Evolutionary conservation across 75 land plant species (phyloP).

Genomic region (Pinus taeda): DNA sequence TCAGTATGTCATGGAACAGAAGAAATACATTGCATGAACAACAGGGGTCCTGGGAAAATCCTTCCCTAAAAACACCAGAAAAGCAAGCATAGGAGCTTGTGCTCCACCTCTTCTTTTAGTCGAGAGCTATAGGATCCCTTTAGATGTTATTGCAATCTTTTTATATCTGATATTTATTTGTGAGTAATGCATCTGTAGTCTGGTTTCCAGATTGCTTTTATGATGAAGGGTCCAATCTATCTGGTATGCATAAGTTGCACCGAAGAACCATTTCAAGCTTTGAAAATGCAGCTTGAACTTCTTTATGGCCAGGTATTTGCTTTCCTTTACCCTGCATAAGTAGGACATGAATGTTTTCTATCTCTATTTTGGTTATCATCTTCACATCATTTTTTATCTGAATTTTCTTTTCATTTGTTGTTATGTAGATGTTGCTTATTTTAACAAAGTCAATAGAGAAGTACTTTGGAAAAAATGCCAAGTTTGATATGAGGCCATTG

Average conservation of each 20-base stretch:
- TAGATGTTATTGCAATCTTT: not conserved
- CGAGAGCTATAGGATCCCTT: not conserved
- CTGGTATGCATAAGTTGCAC: conserved; percentile 47
- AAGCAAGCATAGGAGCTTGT: too few relatives aligned
- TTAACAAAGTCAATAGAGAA: conserved; percentile 49
- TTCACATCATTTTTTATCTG: not conserved
- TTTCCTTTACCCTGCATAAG: too few relatives aligned
- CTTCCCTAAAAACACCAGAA: too few relatives aligned
- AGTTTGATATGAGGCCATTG: conserved; percentile 49
- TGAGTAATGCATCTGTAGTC: conserved; percentile 2
- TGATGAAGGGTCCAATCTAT: conserved; percentile 52
- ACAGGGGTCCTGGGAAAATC: too few relatives aligned
- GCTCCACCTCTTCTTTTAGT: too few relatives aligned
- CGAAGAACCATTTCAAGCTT: conserved; percentile 38
- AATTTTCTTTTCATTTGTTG: not conserved
- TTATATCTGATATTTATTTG: not conserved
- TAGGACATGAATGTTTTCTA: not conserved
- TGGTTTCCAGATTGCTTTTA: conserved; percentile 36
- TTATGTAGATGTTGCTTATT: conserved; percentile 37
- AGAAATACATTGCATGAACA: too few relatives aligned
- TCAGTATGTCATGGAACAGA: too few relatives aligned
- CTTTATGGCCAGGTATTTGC: conserved; percentile 39
- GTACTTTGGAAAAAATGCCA: conserved; percentile 48
- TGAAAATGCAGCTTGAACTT: conserved; percentile 42
- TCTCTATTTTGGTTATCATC: not conserved